A percentile compares a stretch with the other conserved stretches of the same genome.
Evolutionary conservation across 371 early-diverging fungal species (phyloP).

Genomic region (Enterospora canceri): DNA sequence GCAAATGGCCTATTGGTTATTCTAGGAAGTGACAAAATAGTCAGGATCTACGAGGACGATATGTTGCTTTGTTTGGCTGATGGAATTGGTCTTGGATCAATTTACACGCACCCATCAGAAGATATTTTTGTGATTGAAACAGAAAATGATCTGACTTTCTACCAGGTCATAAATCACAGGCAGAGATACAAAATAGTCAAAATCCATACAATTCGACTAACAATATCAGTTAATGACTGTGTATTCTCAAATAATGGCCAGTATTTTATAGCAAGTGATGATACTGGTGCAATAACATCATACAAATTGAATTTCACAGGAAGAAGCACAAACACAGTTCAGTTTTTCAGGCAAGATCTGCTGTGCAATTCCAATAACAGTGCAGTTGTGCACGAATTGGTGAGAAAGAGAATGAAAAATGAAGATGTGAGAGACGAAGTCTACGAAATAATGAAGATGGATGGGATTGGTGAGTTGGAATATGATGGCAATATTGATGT

Average conservation of each 20-base stretch:
- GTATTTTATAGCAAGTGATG: slow-evolving; percentile 38
- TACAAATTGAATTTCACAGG: slow-evolving; percentile 8
- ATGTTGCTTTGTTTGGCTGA: slow-evolving; percentile 2
- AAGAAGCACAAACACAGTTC: background rate
- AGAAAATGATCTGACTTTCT: slow-evolving; percentile 13
- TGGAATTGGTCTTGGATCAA: slow-evolving; percentile 6
- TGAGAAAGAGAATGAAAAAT: too few species aligned
- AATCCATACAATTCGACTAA: slow-evolving; percentile 1
- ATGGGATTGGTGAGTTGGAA: too few species aligned
- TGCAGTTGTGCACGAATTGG: too few species aligned
- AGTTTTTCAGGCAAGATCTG: background rate
- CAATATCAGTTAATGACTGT: slow-evolving; percentile 25
- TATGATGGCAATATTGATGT: too few species aligned
- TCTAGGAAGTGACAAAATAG: slow-evolving; percentile 34
- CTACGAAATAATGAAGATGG: too few species aligned
- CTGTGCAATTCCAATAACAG: too few species aligned
- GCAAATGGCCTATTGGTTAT: slow-evolving; percentile 31
- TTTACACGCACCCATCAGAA: slow-evolving; percentile 31
- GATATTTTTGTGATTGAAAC: slow-evolving; percentile 38
- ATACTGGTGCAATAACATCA: slow-evolving; percentile 16
- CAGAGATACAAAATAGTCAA: background rate
- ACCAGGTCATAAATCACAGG: background rate
- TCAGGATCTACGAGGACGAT: slow-evolving; percentile 36
- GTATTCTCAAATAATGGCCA: slow-evolving; percentile 46
- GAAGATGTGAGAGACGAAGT: too few species aligned